These are phyloP conservation scores for Corymbia maculata DNA, from an alignment of 345 rosid species.

Conservation along the genomic window DNA sequence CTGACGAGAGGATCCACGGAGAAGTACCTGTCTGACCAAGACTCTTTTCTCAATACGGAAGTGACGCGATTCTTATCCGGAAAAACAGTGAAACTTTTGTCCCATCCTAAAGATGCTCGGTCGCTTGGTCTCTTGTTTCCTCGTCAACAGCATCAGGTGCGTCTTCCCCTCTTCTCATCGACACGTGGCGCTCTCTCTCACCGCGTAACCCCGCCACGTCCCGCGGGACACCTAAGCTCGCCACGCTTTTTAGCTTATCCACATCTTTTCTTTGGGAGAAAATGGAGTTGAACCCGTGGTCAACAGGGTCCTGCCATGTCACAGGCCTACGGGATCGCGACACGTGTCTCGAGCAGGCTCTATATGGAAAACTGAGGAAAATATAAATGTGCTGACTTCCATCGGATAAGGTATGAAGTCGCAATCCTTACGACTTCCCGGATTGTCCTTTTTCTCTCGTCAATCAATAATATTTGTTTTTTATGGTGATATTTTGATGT, in stretches of 20 bases:
- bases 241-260: slow-evolving; percentile 17
- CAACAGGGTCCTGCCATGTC: slow-evolving; percentile 15
- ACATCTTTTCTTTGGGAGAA: background rate
- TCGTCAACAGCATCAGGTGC: background rate
- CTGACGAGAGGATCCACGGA: background rate
- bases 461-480: background rate
- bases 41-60: background rate
- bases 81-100: background rate
- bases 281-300: slow-evolving; percentile 2
- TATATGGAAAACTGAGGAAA: background rate
- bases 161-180: background rate
- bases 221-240: slow-evolving; percentile 19
- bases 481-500: background rate
- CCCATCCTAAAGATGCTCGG: background rate
- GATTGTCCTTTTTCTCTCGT: background rate
- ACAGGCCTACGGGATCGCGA: background rate
- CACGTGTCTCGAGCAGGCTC: background rate
- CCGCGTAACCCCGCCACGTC: slow-evolving; percentile 16
- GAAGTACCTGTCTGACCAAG: background rate
- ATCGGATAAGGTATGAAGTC: background rate
- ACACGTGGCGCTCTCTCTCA: slow-evolving; percentile 12
- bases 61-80: slow-evolving; percentile 31
- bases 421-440: background rate
- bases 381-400: background rate
- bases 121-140: slow-evolving; percentile 16